These are phyloP conservation scores for Phlebopus sp. DNA, from an alignment of 1,284 basidiomycete species.

Conservation along the genomic window DNA sequence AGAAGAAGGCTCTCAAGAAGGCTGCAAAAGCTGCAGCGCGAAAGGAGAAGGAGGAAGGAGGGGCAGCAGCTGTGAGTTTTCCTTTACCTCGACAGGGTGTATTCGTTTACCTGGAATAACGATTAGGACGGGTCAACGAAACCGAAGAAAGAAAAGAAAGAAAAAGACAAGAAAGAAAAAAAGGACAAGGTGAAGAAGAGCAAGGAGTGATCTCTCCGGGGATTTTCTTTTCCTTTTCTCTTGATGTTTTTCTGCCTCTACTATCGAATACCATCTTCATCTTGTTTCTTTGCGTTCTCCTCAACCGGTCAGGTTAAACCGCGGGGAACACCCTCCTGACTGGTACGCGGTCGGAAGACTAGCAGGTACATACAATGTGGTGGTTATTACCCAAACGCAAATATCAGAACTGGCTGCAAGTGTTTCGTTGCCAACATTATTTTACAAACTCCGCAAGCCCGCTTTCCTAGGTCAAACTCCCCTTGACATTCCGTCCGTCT, in stretches of 20 bases:
- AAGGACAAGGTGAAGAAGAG: constrained; percentile 45
- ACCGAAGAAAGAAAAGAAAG: constrained; percentile 44
- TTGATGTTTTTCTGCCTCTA: constrained; percentile 9
- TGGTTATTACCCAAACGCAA: too few relatives aligned
- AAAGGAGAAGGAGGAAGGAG: constrained; percentile 37
- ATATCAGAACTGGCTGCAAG: too few relatives aligned
- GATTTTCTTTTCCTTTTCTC: constrained; percentile 3
- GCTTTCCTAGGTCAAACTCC: too few relatives aligned
- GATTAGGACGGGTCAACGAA: constrained; percentile 31
- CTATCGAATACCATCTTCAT: constrained; percentile 2
- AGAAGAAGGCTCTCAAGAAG: constrained; percentile 80
- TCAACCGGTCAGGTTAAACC: too few relatives aligned
- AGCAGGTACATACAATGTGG: too few relatives aligned
- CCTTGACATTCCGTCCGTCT: too few relatives aligned
- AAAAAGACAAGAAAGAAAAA: constrained; percentile 44
- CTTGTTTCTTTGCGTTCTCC: too few relatives aligned
- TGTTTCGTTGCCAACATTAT: too few relatives aligned
- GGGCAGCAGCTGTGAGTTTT: constrained; percentile 36
- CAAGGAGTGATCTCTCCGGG: constrained; percentile 35
- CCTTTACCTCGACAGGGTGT: constrained; percentile 1
- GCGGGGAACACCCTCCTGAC: too few relatives aligned
- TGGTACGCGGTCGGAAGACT: too few relatives aligned
- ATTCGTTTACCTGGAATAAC: constrained; percentile 8
- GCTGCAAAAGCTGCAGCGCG: constrained; percentile 60
- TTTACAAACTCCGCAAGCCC: too few relatives aligned